Percentiles rank a stretch among this genome's conserved stretches.
Evolutionary conservation across 768 basidiomycete genomes (phyloP).

Genomic region (Lactifluus echinatus): DNA sequence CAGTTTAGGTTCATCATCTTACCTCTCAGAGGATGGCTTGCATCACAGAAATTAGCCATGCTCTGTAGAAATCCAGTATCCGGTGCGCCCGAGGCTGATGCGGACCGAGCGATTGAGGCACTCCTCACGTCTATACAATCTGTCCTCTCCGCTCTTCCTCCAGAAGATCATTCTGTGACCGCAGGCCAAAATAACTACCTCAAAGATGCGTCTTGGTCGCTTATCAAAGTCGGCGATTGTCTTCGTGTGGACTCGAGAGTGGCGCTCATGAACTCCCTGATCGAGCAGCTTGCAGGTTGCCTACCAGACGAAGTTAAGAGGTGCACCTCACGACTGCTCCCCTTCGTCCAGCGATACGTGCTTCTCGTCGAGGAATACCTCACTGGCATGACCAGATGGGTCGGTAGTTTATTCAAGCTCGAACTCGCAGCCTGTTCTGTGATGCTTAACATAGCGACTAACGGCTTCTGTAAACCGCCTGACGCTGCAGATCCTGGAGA

Average conservation of each 20-base stretch:
- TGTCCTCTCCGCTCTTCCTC: slow-evolving; percentile 37
- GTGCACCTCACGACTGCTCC: slow-evolving; percentile 43
- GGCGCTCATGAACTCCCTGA: slow-evolving; percentile 32
- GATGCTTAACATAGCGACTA: slow-evolving; percentile 60
- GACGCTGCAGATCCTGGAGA: slow-evolving; percentile 52
- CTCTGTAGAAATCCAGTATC: background rate
- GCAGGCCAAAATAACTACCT: slow-evolving; percentile 43
- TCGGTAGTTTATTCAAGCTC: slow-evolving; percentile 76
- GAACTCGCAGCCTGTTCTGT: slow-evolving; percentile 68
- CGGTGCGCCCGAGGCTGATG: slow-evolving; percentile 19
- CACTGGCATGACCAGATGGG: slow-evolving; percentile 50
- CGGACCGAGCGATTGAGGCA: slow-evolving; percentile 45
- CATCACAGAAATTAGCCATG: slow-evolving; percentile 1
- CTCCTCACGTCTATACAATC: slow-evolving; percentile 61
- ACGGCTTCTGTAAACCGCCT: slow-evolving; percentile 90
- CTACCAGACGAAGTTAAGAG: slow-evolving; percentile 28
- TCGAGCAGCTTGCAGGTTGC: slow-evolving; percentile 33
- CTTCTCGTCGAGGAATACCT: slow-evolving; percentile 51
- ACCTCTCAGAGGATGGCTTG: slow-evolving; percentile 29
- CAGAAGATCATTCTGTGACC: slow-evolving; percentile 24
- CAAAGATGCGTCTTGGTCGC: slow-evolving; percentile 36
- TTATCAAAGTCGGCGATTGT: slow-evolving; percentile 38
- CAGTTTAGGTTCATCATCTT: slow-evolving; percentile 26
- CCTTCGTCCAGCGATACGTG: slow-evolving; percentile 66
- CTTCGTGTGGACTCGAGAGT: slow-evolving; percentile 41